phyloP scores from a whole-genome alignment of 2,329 filamentous ascomycete genomes.

The Aulographum hederae region DNA sequence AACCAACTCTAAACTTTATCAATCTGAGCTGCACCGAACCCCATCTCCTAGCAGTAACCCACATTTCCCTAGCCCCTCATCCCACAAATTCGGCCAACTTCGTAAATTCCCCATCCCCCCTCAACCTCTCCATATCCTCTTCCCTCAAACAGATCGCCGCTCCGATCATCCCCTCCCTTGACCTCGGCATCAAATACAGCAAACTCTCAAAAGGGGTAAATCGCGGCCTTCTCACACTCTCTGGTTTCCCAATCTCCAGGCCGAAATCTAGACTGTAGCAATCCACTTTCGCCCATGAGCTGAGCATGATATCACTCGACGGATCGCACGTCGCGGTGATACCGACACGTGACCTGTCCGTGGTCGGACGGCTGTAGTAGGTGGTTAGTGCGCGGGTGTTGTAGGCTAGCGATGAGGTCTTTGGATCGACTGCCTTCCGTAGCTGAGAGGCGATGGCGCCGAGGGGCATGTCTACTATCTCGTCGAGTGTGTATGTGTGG shows the following conservation, averaged over 20 bases:
- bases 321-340: constrained; percentile 6
- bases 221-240: constrained; percentile 27
- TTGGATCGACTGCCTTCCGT: background rate
- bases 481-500: background rate
- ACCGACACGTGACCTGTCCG: background rate
- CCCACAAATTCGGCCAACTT: constrained; percentile 15
- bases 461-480: background rate
- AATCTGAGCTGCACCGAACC: too few species aligned
- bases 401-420: background rate
- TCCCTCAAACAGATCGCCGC: constrained; percentile 27
- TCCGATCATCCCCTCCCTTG: constrained; percentile 23
- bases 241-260: constrained; percentile 26
- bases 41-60: too few species aligned
- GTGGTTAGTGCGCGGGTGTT: background rate
- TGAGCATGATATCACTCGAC: constrained; percentile 28
- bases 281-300: constrained; percentile 33
- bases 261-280: constrained; percentile 30
- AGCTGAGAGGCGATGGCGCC: background rate
- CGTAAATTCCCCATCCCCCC: constrained; percentile 22
- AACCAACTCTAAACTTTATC: too few species aligned
- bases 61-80: too few species aligned
- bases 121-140: constrained; percentile 29
- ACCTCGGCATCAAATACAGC: constrained; percentile 31
- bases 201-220: constrained; percentile 29
- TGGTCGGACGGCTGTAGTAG: background rate